Conservation (phyloP, 2,329 filamentous ascomycete species). For the Trichoderma endophyticum region DNA sequence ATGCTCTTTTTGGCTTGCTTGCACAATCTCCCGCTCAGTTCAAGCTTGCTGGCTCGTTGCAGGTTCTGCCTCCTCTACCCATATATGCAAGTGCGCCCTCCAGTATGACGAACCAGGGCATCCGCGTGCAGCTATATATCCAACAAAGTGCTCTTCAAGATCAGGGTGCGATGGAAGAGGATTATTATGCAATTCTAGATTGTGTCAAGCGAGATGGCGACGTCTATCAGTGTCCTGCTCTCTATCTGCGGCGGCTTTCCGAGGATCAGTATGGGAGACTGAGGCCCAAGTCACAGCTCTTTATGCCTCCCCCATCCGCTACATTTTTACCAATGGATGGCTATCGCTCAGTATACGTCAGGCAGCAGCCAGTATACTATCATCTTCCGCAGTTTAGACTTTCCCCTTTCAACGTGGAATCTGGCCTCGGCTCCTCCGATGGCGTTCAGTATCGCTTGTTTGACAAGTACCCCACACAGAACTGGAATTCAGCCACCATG, state of each 20-base stretch:
- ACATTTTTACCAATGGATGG: neutral
- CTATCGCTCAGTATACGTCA: slow-evolving; percentile 7
- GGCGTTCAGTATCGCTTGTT: slow-evolving; percentile 13
- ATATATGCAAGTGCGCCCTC: slow-evolving; percentile 17
- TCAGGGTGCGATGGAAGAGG: neutral
- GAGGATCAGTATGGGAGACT: slow-evolving; percentile 19
- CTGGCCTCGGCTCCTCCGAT: neutral
- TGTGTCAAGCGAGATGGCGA: slow-evolving; percentile 8
- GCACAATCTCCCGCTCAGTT: slow-evolving; percentile 19
- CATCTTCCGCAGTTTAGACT: slow-evolving; percentile 13
- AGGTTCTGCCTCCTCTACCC: slow-evolving; percentile 9
- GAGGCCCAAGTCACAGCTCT: slow-evolving; percentile 9
- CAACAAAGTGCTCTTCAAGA: neutral
- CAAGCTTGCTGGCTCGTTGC: slow-evolving; percentile 5
- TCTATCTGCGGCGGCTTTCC: slow-evolving; percentile 18
- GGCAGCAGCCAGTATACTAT: slow-evolving; percentile 13
- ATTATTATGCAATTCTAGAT: slow-evolving; percentile 8
- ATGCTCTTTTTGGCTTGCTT: slow-evolving; percentile 18
- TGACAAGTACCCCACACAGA: slow-evolving; percentile 5
- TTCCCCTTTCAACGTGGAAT: slow-evolving; percentile 10
- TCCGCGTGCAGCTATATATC: slow-evolving; percentile 17
- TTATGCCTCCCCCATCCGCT: neutral
- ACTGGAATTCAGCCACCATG: slow-evolving; percentile 19
- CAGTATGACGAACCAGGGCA: slow-evolving; percentile 18
- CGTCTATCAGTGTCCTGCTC: slow-evolving; percentile 2